phyloP scores from a whole-genome alignment of 179 eudicot genomes.

The Heliamphora pulchella region DNA sequence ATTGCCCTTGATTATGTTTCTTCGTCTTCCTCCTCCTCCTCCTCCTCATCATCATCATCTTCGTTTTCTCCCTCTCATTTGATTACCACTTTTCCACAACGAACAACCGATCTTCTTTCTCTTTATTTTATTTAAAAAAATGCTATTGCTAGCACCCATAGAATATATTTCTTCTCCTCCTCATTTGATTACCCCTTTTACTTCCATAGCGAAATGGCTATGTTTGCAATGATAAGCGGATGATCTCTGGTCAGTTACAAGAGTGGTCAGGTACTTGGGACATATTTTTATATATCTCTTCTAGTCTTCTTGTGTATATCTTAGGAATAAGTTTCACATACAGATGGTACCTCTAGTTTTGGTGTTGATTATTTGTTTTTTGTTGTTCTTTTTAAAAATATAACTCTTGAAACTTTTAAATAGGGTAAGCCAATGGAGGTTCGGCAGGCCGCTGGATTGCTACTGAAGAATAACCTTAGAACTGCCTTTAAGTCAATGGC shows the following conservation, averaged over 20 bases:
- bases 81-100: no score
- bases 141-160: no score
- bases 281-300: background rate
- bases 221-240: background rate
- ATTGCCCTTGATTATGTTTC: background rate
- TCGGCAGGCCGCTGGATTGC: slow-evolving; percentile 94
- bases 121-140: no score
- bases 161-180: no score
- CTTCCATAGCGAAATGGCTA: background rate
- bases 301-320: background rate
- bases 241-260: background rate
- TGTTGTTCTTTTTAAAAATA: background rate
- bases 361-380: background rate
- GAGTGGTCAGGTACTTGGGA: background rate
- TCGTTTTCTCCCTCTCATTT: background rate
- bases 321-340: background rate
- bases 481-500: slow-evolving; percentile 53
- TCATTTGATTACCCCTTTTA: background rate
- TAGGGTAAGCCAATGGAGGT: slow-evolving; percentile 80
- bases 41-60: background rate
- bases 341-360: background rate
- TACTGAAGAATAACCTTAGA: slow-evolving; percentile 84
- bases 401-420: slow-evolving; percentile 6
- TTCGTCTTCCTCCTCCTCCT: no score
- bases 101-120: no score